Conservation (phyloP, 768 basidiomycete species). For the Kwoniella sp. region DNA sequence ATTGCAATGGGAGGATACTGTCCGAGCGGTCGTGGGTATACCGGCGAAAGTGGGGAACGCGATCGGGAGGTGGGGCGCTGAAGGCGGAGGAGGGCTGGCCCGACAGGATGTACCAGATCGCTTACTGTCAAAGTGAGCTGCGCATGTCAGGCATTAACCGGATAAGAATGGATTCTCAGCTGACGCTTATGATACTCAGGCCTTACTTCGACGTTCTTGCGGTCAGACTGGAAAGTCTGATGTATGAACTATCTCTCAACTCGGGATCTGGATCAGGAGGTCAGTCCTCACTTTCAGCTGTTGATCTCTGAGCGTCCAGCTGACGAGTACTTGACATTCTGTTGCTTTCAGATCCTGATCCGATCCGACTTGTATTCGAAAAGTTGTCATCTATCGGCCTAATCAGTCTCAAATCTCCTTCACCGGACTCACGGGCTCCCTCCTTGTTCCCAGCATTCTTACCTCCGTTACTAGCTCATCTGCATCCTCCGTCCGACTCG, state of each 20-base stretch:
- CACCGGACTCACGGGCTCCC: slow-evolving; percentile 55
- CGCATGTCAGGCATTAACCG: not conserved
- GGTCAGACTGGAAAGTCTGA: slow-evolving; percentile 35
- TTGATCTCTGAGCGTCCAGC: not conserved
- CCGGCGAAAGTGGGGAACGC: slow-evolving; percentile 81
- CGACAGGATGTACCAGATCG: slow-evolving; percentile 58
- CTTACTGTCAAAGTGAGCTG: slow-evolving; percentile 59
- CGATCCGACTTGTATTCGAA: slow-evolving; percentile 40
- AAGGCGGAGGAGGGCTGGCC: slow-evolving; percentile 12
- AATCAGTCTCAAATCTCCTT: slow-evolving; percentile 20
- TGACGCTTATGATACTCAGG: slow-evolving; percentile 25
- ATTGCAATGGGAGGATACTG: slow-evolving; percentile 72
- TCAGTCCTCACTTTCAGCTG: too few relatives aligned
- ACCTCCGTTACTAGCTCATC: slow-evolving; percentile 55
- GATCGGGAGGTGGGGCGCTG: slow-evolving; percentile 57
- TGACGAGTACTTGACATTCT: too few relatives aligned
- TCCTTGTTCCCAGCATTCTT: slow-evolving; percentile 62
- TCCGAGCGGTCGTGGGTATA: slow-evolving; percentile 67
- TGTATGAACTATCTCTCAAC: slow-evolving; percentile 43
- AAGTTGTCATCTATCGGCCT: slow-evolving; percentile 57
- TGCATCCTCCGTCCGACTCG: slow-evolving; percentile 56
- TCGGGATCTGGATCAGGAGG: not conserved
- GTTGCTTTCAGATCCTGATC: slow-evolving; percentile 9
- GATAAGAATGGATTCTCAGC: slow-evolving; percentile 5
- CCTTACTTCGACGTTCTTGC: slow-evolving; percentile 34